phyloP scores from a whole-genome alignment of 2,329 filamentous ascomycete genomes.

The Colletotrichum noveboracense region DNA sequence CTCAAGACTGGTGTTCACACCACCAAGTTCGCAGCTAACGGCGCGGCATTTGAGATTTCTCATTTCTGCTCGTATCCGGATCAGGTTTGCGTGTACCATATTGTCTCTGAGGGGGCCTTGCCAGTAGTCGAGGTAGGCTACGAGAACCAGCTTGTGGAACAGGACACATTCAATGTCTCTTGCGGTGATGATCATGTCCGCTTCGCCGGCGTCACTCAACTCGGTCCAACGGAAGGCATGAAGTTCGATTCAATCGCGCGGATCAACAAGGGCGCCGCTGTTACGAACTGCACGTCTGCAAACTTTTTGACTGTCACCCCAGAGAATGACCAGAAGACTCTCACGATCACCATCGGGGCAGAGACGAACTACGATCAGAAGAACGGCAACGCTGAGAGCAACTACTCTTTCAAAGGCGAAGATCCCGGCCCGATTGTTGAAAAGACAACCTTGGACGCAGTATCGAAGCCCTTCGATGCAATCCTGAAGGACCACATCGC shows the following conservation, averaged over 20 bases:
- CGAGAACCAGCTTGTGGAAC: constrained; percentile 43
- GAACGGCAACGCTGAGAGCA: constrained; percentile 46
- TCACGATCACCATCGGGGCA: constrained; percentile 48
- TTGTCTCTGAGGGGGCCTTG: constrained; percentile 30
- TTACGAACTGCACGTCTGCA: constrained; percentile 16
- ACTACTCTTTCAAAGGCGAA: constrained; percentile 53
- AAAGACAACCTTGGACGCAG: constrained; percentile 34
- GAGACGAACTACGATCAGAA: constrained; percentile 56
- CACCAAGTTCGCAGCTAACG: constrained; percentile 37
- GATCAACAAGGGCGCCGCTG: constrained; percentile 10
- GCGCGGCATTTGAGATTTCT: constrained; percentile 30
- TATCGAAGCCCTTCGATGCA: constrained; percentile 31
- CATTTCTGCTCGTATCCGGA: constrained; percentile 45
- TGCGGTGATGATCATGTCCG: constrained; percentile 37
- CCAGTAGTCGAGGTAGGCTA: constrained; percentile 45
- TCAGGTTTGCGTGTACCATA: constrained; percentile 35
- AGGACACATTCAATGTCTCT: constrained; percentile 29
- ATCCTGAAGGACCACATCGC: constrained; percentile 40
- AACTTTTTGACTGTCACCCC: constrained; percentile 34
- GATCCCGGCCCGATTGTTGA: constrained; percentile 48
- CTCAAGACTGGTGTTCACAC: constrained; percentile 45
- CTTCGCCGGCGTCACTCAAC: constrained; percentile 41
- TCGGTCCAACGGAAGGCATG: constrained; percentile 46
- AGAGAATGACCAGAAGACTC: constrained; percentile 21
- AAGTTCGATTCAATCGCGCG: constrained; percentile 44